Conservation (phyloP, 2,329 filamentous ascomycete genomes). For the Cercospora brassicicola region DNA sequence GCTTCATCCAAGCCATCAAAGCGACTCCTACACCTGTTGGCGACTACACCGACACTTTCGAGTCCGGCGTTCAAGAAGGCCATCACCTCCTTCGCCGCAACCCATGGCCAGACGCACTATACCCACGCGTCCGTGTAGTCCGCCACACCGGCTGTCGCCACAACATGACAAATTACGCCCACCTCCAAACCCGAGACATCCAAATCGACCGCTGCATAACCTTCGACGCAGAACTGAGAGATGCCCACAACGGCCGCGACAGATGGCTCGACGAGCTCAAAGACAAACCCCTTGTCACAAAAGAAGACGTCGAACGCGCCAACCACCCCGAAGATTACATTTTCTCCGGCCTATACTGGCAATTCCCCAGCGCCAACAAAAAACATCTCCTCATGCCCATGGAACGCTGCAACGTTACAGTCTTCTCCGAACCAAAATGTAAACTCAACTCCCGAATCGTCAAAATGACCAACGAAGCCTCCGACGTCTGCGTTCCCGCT, state of each 20-base stretch:
- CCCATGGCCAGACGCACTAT: constrained; percentile 5
- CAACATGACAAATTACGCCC: constrained; percentile 2
- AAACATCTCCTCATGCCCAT: constrained; percentile 3
- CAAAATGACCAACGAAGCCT: constrained; percentile 3
- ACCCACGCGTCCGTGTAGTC: neutral
- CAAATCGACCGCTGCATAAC: neutral
- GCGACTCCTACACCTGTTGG: neutral
- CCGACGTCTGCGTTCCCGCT: neutral
- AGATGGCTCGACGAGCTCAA: neutral
- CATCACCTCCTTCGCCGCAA: neutral
- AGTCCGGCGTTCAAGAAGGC: neutral
- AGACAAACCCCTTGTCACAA: constrained; percentile 3
- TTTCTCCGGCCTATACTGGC: neutral
- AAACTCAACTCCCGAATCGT: constrained; percentile 5
- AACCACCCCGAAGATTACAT: constrained; percentile 20
- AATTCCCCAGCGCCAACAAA: neutral
- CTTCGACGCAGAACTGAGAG: neutral
- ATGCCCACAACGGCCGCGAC: neutral
- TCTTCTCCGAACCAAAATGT: constrained; percentile 5
- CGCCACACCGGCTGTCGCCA: constrained; percentile 8
- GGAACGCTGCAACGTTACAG: constrained; percentile 6
- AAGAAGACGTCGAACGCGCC: constrained; percentile 9
- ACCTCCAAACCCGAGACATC: neutral
- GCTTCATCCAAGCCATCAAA: neutral
- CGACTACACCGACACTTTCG: neutral